Evolutionary conservation across 2,329 filamentous ascomycete genomes (phyloP), one percentile per base, ranked within the genome.

Genomic region (Monilinia polystroma): DNA sequence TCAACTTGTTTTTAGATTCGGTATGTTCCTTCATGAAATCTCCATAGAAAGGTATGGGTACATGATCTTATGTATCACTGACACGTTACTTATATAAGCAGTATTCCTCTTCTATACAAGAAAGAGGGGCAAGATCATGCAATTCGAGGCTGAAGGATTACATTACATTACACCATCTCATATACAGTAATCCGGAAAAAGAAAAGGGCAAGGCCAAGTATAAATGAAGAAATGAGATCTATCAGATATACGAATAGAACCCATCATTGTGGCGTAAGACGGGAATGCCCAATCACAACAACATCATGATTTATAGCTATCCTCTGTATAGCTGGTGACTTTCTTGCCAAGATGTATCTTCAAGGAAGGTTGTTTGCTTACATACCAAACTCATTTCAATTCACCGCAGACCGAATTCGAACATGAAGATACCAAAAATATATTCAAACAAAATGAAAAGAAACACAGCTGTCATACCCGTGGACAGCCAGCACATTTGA

Each of bases 111-210:
- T 60, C 23, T 5, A 60, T 60, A 23, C 45, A n/a, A 16, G 8
- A 45, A 59, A 32, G 47, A 41, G 54, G 45, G 54, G 43, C 43
- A 45, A 26, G 32, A 23, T 14, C 47, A 51, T 59, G 54, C 45
- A 53, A 8, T 41, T 60, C 32, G 32, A 59, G 54, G 63, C 45
- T 51, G 43, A 60, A 59, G 63, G 63, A 65, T 65, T 32, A 52
- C 23, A 60, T 60, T n/a, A 41, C 38, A 41, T 41, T 52, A n/a
- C 18, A 51, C 54, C 32, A 59, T 41, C 18, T 41, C 43, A 59
- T 52, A 38, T 38, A 7, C 14, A 38, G 20, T 14, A 53, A 43
- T 45, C 26, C 12, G 23, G n/a, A 45, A 47, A 11, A 16, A 54
- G 51, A 10, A 43, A n/a, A 51, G 7, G 47, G 32, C 32, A 5